Base-by-base conservation (phyloP, 129 eudicot species). In the carrot (Daucus carota) region DNA sequence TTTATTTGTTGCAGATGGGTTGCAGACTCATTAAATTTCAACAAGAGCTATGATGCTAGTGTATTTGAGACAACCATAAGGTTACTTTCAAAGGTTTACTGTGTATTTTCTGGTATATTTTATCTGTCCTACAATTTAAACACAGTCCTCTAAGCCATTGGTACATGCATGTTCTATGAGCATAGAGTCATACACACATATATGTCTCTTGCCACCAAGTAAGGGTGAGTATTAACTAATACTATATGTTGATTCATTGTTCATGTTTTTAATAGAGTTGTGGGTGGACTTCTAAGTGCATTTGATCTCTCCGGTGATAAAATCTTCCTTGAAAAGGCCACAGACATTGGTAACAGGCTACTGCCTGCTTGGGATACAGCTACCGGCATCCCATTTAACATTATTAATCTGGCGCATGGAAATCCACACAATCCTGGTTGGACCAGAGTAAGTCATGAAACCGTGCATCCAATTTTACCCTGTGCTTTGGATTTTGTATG, bases 41-140 rank as follows among this genome's bases (percentile, higher is more conserved):
- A 92, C 84, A 95, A 95, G 86, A 89, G 90, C 70, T 92, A 95
- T 82, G 99, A 95, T 72, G 99, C 99, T 44, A 95, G 99, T 78
- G 99, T 95, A 70, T 95, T 95, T 77, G 99, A 95, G 88, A 95
- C 99, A 84, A 95, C 97, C 88, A 95, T 95, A 95, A 95, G 99
- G 99, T 95, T 89, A 88, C 96, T 86, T 85, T 85, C 82, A 85
- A 82, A 89, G 93, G 93, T 91, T 91, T 91, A 89, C 73, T 79
- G 54, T 87, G 76, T 74, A 31, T 74, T 87, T 70, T 44, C 22
- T 24, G 33, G 36, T 71, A 32, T 60, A 29, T 72, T 33, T 65
- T 26, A 70, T 69, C 74, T 14, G 50, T 73, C 74, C 48, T 63
- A 26, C 84, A 17, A 34, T 32, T 14, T 7, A 67, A 17, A 18